These are phyloP conservation scores for Aspergillus candidus DNA, from an alignment of 2,329 filamentous ascomycete species.

Conservation along the genomic window DNA sequence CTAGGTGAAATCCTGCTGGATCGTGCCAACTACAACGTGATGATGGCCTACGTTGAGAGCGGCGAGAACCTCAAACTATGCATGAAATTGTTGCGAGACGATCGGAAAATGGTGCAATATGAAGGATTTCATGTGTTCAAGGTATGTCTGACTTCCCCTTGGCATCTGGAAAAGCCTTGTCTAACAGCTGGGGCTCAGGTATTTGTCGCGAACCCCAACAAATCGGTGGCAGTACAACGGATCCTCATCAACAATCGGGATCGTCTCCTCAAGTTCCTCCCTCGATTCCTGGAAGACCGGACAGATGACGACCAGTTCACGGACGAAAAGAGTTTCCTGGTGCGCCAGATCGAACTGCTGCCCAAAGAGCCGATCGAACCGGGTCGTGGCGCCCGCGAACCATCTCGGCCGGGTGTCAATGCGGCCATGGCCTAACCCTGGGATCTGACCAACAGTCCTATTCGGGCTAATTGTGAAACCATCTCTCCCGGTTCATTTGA, in stretches of 20 bases:
- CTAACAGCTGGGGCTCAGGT: conserved; percentile 49
- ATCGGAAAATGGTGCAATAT: conserved; percentile 98
- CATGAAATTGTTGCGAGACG: conserved; percentile 94
- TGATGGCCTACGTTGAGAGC: conserved; percentile 93
- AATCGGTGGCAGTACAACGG: conserved; percentile 90
- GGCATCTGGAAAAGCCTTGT: not conserved
- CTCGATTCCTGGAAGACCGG: conserved; percentile 86
- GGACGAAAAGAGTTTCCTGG: conserved; percentile 93
- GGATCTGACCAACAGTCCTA: not conserved
- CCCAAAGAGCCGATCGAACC: conserved; percentile 39
- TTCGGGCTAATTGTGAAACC: too few species aligned
- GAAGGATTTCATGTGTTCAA: conserved; percentile 99
- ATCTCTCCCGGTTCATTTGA: not conserved
- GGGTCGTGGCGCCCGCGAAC: conserved; percentile 21
- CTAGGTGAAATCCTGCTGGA: conserved; percentile 92
- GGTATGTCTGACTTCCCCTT: conserved; percentile 33
- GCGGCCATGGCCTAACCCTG: conserved; percentile 11
- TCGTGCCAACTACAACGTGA: conserved; percentile 93
- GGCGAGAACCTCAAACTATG: conserved; percentile 96
- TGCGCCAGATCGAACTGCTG: conserved; percentile 73
- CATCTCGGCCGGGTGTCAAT: conserved; percentile 23
- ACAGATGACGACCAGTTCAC: conserved; percentile 98
- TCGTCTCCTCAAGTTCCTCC: conserved; percentile 79
- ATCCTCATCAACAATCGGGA: conserved; percentile 96
- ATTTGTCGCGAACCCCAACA: conserved; percentile 97